Conservation (phyloP, 768 basidiomycete species). For the Ramaria sp. region DNA sequence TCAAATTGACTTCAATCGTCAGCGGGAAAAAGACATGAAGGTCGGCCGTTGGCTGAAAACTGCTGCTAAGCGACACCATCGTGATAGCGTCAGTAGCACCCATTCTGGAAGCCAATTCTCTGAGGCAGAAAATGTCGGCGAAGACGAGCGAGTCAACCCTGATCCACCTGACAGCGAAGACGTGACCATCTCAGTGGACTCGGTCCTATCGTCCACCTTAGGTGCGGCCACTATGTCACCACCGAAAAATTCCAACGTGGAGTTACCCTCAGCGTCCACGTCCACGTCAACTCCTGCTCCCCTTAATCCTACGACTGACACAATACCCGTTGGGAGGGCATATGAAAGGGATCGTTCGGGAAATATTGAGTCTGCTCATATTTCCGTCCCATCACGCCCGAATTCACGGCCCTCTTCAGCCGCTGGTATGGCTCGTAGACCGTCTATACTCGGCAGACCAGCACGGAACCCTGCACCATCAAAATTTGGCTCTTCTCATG, state of each 20-base stretch:
- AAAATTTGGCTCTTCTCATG: slow-evolving; percentile 1
- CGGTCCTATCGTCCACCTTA: not conserved
- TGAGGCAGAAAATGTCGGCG: slow-evolving; percentile 3
- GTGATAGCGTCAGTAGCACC: not conserved
- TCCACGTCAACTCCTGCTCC: not conserved
- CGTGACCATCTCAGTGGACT: not conserved
- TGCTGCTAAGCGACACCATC: slow-evolving; percentile 27
- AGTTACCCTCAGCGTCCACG: not conserved
- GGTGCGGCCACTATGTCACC: too few species aligned
- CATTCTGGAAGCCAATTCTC: not conserved
- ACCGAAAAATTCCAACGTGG: too few species aligned
- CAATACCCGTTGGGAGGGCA: not conserved
- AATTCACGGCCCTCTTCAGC: slow-evolving; percentile 9
- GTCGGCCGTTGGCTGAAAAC: slow-evolving; percentile 76
- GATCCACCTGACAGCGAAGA: not conserved
- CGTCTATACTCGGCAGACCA: slow-evolving; percentile 23
- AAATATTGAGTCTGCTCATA: not conserved
- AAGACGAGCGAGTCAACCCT: not conserved
- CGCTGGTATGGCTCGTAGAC: slow-evolving; percentile 12
- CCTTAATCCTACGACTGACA: not conserved
- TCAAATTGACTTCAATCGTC: slow-evolving; percentile 64
- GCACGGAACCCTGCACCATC: slow-evolving; percentile 17
- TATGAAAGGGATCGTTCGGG: slow-evolving; percentile 1
- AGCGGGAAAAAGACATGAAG: slow-evolving; percentile 61
- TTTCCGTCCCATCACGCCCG: not conserved